A percentile compares a stretch with the other conserved stretches of the same genome.
phyloP scores from a whole-genome alignment of 768 basidiomycete species.

The Clitopilus passeckerianus region DNA sequence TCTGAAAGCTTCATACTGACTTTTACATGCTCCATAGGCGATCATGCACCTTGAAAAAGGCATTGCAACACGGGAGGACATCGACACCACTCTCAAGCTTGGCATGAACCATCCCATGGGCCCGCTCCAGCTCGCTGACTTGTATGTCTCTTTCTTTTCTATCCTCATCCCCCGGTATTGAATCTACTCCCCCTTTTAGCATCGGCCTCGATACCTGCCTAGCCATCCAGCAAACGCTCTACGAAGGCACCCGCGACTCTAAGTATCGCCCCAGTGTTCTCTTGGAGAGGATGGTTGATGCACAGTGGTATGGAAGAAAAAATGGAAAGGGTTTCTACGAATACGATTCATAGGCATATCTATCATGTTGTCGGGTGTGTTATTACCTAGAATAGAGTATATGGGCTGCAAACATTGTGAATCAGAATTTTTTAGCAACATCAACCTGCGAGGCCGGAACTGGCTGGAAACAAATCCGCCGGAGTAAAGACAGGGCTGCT shows the following conservation, averaged over 20 bases:
- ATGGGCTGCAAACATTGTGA: too few species aligned
- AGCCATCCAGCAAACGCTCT: conserved; percentile 86
- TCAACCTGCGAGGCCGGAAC: too few species aligned
- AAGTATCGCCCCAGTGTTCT: conserved; percentile 93
- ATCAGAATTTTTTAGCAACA: too few species aligned
- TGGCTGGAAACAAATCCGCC: too few species aligned
- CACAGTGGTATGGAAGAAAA: conserved; percentile 90
- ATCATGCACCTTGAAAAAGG: conserved; percentile 95
- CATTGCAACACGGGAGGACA: conserved; percentile 89
- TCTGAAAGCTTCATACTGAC: background rate
- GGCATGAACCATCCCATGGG: conserved; percentile 98
- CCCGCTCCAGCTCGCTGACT: conserved; percentile 78
- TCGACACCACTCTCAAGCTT: conserved; percentile 89
- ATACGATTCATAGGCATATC: conserved; percentile 33
- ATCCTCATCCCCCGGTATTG: conserved; percentile 1
- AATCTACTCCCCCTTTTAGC: conserved; percentile 31
- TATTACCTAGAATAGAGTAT: too few species aligned
- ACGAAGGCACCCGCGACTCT: conserved; percentile 85
- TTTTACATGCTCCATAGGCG: conserved; percentile 43
- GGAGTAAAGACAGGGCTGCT: too few species aligned
- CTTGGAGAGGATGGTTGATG: conserved; percentile 94
- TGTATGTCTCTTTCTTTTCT: conserved; percentile 31
- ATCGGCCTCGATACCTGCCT: conserved; percentile 98
- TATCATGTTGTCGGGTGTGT: background rate
- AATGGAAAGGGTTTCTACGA: conserved; percentile 95